phyloP scores from a whole-genome alignment of 495 filamentous ascomycete species.

The Talaromyces stipitatus region DNA sequence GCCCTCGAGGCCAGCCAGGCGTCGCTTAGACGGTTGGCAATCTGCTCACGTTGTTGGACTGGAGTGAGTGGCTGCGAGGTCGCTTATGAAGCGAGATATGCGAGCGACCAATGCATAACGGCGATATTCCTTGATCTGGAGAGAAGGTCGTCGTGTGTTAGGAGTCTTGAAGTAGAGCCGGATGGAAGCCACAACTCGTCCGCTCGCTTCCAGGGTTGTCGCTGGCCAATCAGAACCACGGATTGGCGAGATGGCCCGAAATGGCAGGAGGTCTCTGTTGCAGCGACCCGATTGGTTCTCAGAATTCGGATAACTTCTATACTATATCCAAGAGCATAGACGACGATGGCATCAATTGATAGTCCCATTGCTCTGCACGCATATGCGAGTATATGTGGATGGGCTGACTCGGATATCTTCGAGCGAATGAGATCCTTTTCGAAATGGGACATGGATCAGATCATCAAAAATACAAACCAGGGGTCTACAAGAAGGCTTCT shows the following conservation, averaged over 20 bases:
- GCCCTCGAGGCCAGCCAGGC: background rate
- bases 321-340: background rate
- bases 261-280: background rate
- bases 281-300: background rate
- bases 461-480: no score
- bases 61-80: background rate
- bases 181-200: background rate
- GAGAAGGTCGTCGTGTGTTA: background rate
- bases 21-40: background rate
- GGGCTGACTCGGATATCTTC: no score
- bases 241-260: slow-evolving; percentile 27
- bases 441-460: no score
- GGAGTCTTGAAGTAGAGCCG: background rate
- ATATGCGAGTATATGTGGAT: no score
- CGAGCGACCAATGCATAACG: background rate
- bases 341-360: background rate
- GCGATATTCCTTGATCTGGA: background rate
- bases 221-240: slow-evolving; percentile 26
- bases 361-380: no score
- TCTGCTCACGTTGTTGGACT: background rate
- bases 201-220: background rate
- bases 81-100: background rate
- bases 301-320: background rate
- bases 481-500: no score
- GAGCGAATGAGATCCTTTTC: no score